Conservation (phyloP, 345 rosid genomes). For the Schrenkiella parvula region DNA sequence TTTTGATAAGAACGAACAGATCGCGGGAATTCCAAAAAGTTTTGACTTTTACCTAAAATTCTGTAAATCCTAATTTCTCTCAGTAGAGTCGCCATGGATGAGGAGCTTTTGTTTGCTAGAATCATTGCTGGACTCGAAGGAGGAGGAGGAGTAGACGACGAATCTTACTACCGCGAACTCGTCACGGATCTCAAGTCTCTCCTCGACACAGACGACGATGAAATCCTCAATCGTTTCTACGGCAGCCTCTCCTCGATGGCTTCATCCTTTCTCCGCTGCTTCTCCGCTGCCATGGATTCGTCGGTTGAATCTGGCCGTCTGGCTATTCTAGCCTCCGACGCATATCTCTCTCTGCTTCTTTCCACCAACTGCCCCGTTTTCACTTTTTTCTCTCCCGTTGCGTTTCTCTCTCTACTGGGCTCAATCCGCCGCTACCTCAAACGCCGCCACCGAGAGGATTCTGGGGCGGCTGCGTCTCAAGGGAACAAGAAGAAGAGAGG, state of each 20-base stretch:
- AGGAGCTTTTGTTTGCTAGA: conserved; percentile 26
- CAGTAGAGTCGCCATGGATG: conserved; percentile 30
- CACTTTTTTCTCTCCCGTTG: conserved; percentile 73
- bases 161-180: conserved; percentile 29
- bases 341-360: conserved; percentile 60
- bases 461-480: background rate
- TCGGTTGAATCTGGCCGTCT: conserved; percentile 32
- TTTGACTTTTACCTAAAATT: conserved; percentile 10
- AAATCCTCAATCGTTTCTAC: conserved; percentile 46
- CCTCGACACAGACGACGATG: conserved; percentile 42
- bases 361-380: conserved; percentile 65
- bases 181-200: conserved; percentile 50
- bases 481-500: conserved; percentile 37
- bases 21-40: conserved; percentile 32
- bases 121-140: conserved; percentile 24
- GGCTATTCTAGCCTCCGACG: conserved; percentile 53
- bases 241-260: conserved; percentile 45
- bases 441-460: conserved; percentile 21
- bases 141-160: conserved; percentile 24
- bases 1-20: conserved; percentile 13
- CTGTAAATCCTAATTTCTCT: background rate
- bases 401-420: conserved; percentile 66
- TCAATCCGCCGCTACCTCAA: conserved; percentile 68
- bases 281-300: conserved; percentile 66
- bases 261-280: conserved; percentile 45